A percentile compares a stretch with the other conserved stretches of the same genome.
phyloP scores from a whole-genome alignment of 2,329 filamentous ascomycete genomes.

The Pseudogymnoascus sp. region DNA sequence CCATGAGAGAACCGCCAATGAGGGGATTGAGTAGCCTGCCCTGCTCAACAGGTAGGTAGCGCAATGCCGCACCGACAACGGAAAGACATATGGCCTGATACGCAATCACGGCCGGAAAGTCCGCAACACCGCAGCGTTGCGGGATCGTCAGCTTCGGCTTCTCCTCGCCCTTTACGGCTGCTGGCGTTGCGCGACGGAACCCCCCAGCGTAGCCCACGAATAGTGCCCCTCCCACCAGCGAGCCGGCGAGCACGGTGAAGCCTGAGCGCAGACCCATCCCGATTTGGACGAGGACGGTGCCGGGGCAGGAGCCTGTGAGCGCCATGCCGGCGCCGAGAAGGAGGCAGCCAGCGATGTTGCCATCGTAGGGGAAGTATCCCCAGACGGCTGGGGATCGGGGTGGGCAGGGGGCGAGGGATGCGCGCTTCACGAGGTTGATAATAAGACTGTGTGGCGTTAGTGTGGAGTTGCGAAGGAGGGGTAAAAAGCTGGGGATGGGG shows the following conservation, averaged over 20 bases:
- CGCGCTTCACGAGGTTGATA: background rate
- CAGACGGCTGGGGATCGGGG: slow-evolving; percentile 45
- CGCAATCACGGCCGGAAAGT: slow-evolving; percentile 9
- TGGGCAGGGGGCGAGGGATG: slow-evolving; percentile 17
- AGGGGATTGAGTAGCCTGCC: slow-evolving; percentile 31
- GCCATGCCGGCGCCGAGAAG: slow-evolving; percentile 60
- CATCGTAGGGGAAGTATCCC: slow-evolving; percentile 46
- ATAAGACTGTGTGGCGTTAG: background rate
- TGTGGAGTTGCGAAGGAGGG: slow-evolving; percentile 17
- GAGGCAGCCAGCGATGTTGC: slow-evolving; percentile 55
- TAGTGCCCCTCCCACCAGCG: slow-evolving; percentile 45
- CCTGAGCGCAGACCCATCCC: slow-evolving; percentile 46
- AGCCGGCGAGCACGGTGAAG: slow-evolving; percentile 45
- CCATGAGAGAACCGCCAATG: slow-evolving; percentile 50
- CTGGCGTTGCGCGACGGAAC: background rate
- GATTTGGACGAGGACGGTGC: slow-evolving; percentile 54
- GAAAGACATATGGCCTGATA: slow-evolving; percentile 18
- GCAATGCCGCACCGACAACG: slow-evolving; percentile 9
- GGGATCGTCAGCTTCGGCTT: slow-evolving; percentile 15
- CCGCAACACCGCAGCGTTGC: slow-evolving; percentile 11
- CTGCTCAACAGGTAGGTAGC: background rate
- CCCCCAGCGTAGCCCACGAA: slow-evolving; percentile 25
- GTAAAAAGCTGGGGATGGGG: slow-evolving; percentile 41
- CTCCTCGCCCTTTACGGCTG: background rate
- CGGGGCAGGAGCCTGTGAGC: slow-evolving; percentile 56